Base-by-base conservation (phyloP, 1,139 yeast species). In the Taiozyma sp. region DNA sequence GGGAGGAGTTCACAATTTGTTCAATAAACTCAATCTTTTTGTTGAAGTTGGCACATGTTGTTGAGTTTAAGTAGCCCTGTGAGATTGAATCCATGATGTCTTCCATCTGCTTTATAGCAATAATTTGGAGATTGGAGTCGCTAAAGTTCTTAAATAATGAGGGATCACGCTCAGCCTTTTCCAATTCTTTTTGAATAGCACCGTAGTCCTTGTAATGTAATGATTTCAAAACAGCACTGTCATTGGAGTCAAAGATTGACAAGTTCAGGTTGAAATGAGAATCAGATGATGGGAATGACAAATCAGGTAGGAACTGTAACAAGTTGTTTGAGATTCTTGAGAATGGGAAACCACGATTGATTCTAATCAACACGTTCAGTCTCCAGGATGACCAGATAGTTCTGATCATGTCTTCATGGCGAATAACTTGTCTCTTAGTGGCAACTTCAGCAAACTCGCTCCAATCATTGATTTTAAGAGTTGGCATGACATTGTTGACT, bases 361-460 rank as follows among this genome's bases (percentile, higher is more conserved):
- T 59, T 50, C 79, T 65, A 29, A 71, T 57, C 36, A 67, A 63
- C 4, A 70, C 66, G 24, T 69, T 62, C 48, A 67, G 57, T 44
- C 70, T 65, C 70, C 73, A 76, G 40, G 70, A 69, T 24, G 68
- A 69, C 82, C 82, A 78, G 12, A 76, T 59, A 6, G 71, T 56
- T 50, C 79, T 66, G 13, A 75, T 54, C 28, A 67, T 54, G 44
- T 69, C 57, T 53, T 78, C 80, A 28, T 65, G 54, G 69, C 74
- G 48, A 64, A 67, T 27, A 61, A 54, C 57, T 55, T 73, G 78
- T 48, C 72, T 65, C 36, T 67, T 64, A 6, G 72, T 69, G 5
- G 68, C 62, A 30, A 57, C 50, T 13, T 48, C 49, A 4, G 66
- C 49, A 48, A 59, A 54, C 8, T 56, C 59, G 12, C 51, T 40